These are phyloP conservation scores for Daucus carota DNA, from an alignment of 129 eudicot genomes.

Conservation along the genomic window DH1_v3.0 NC_030389.2:7732001-7732500, in stretches of 20 bases:
- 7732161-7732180: no score
- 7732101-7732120: no score
- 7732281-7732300: slow-evolving; percentile 66
- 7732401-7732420: slow-evolving; percentile 49
- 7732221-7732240: slow-evolving; percentile 55
- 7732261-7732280: slow-evolving; percentile 59
- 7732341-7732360: slow-evolving; percentile 70
- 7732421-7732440: no score
- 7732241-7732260: slow-evolving; percentile 57
- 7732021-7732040: no score
- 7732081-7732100: no score
- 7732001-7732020: no score
- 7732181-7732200: slow-evolving; percentile 44
- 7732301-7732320: slow-evolving; percentile 55
- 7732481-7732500: slow-evolving; percentile 58
- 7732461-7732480: no score
- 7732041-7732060: no score
- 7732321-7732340: slow-evolving; percentile 63
- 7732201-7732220: slow-evolving; percentile 29
- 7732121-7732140: no score
- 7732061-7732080: no score
- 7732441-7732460: no score
- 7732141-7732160: no score
- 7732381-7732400: slow-evolving; percentile 50
- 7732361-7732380: slow-evolving; percentile 69